Base-by-base conservation (phyloP, 192 early-diverging fungal species). In the Gryganskiella cystojenkinii region DNA sequence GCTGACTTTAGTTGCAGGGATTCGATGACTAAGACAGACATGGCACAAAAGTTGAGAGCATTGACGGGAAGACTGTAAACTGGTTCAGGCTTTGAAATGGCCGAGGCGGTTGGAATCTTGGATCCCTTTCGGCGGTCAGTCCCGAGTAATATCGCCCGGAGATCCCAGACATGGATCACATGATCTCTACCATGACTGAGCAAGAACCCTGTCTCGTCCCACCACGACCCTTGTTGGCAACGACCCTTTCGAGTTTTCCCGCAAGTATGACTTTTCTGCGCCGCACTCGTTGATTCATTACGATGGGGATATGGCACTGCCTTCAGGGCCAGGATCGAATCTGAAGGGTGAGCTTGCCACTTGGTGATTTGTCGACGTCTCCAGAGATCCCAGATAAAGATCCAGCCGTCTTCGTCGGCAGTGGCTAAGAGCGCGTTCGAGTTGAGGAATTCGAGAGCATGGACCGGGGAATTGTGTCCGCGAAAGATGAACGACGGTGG, bases 141-240 rank as follows among this genome's bases (percentile, higher is more conserved):
- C n/a, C n/a, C n/a, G n/a, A n/a, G n/a, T 17, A 78, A 49, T 9
- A 70, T 62, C 14, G 19, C 15, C 46, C 46, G 68, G 42, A 79
- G 67, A 37, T 80, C 66, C 81, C 81, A 83, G 11, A 83, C 55
- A 47, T 71, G 67, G 13, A 83, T 71, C 40, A 61, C 59, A 54
- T 83, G 70, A 44, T 83, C 81, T 44, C 81, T 46, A 3, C 81
- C 76, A 55, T 83, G 81, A 37, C 81, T 83, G 15, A 56, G 67
- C 45, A 40, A 59, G 67, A 10, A 71, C 33, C 17, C 33, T 37
- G 46, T 22, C 33, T 33, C 31, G 2, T 17, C 13, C 24, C 20
- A 44, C 25, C 14, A 22, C 4, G 37, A 3, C 33, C 31, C 14
- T 56, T 56, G 55, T 10, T 11, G 19, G 1, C 19, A 33, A 53